These are phyloP conservation scores for Penicillium sp. DNA, from an alignment of 2,329 filamentous ascomycete species.

Conservation along the genomic window DNA sequence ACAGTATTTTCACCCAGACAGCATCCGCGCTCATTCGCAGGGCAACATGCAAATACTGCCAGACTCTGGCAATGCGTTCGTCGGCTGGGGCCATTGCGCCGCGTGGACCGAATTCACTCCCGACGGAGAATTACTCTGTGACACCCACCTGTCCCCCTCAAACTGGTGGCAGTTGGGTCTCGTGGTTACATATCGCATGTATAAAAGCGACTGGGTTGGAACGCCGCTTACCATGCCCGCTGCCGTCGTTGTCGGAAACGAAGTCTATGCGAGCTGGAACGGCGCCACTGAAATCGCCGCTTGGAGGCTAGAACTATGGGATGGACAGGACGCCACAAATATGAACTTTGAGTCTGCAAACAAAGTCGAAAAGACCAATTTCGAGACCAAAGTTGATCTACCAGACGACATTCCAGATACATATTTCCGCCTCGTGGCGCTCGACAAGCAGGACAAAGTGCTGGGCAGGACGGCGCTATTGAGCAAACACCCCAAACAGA, in stretches of 20 bases:
- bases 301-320: constrained; percentile 26
- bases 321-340: constrained; percentile 10
- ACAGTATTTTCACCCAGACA: constrained; percentile 36
- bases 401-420: background rate
- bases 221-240: constrained; percentile 36
- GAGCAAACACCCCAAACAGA: too few relatives aligned
- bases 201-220: constrained; percentile 53
- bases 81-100: constrained; percentile 49
- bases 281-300: constrained; percentile 40
- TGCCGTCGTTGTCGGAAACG: constrained; percentile 23
- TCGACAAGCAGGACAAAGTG: background rate
- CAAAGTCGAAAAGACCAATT: constrained; percentile 24
- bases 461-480: background rate
- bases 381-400: constrained; percentile 23
- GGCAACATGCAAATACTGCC: constrained; percentile 41
- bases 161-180: constrained; percentile 28
- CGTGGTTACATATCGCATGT: constrained; percentile 54
- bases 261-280: constrained; percentile 45
- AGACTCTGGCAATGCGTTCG: constrained; percentile 41
- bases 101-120: constrained; percentile 49
- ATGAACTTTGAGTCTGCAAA: constrained; percentile 18
- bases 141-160: constrained; percentile 45
- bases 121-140: constrained; percentile 51
- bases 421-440: background rate
- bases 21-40: constrained; percentile 36